phyloP scores from a whole-genome alignment of 1,139 yeast species.

The Diutina catenulata region DNA sequence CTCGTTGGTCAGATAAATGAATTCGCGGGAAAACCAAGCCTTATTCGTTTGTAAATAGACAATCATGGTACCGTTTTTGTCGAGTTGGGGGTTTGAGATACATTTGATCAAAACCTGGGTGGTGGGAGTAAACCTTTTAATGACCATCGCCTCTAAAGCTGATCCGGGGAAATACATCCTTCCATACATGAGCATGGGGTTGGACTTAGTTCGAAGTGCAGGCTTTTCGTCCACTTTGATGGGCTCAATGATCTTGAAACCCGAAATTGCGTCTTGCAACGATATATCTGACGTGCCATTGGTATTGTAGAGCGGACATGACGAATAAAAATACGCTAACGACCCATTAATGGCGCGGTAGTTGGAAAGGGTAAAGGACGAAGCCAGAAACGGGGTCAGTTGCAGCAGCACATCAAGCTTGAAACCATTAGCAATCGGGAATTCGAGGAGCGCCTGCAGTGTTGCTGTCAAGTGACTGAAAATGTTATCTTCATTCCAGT shows the following conservation, averaged over 20 bases:
- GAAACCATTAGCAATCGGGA: conserved; percentile 59
- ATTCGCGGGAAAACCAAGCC: conserved; percentile 59
- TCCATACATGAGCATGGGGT: conserved; percentile 44
- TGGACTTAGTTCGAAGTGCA: background rate
- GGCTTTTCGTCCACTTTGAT: conserved; percentile 39
- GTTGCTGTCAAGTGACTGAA: conserved; percentile 66
- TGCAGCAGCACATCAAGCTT: conserved; percentile 61
- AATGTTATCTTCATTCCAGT: conserved; percentile 70
- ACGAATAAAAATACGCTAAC: conserved; percentile 67
- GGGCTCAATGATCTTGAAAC: conserved; percentile 26
- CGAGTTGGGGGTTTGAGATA: conserved; percentile 56
- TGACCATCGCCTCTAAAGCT: conserved; percentile 78
- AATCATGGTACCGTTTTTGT: conserved; percentile 48
- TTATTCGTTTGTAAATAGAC: conserved; percentile 61
- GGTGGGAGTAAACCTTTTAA: conserved; percentile 47
- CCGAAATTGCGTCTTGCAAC: conserved; percentile 68
- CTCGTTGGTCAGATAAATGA: conserved; percentile 81
- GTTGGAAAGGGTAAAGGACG: conserved; percentile 64
- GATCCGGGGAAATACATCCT: conserved; percentile 83
- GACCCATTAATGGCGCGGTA: conserved; percentile 69
- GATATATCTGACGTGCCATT: conserved; percentile 43
- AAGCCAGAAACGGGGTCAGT: conserved; percentile 60
- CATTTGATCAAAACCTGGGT: conserved; percentile 66
- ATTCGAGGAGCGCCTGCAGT: conserved; percentile 60
- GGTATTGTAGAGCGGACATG: conserved; percentile 41